These are phyloP conservation scores for Chalciporus sp. DNA, from an alignment of 1,284 basidiomycete genomes.

Conservation along the genomic window DNA sequence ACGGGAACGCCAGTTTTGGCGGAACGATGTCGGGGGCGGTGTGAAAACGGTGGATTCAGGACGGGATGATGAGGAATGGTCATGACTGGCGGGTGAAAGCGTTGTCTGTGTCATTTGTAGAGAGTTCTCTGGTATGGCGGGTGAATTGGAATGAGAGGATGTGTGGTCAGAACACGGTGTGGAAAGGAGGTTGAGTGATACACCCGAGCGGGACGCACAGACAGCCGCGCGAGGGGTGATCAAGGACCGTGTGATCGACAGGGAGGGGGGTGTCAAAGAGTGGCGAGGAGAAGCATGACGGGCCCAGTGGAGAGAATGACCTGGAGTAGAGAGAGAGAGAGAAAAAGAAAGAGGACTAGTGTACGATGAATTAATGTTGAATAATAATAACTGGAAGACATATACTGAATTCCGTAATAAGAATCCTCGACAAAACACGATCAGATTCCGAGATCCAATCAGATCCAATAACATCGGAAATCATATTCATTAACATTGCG, in stretches of 20 bases:
- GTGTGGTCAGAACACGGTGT: neutral
- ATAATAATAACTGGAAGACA: no score
- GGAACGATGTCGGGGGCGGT: neutral
- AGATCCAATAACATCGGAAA: slow-evolving; percentile 5
- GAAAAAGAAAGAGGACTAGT: no score
- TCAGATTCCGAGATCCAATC: slow-evolving; percentile 6
- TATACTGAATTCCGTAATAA: slow-evolving; percentile 14
- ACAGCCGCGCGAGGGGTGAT: neutral
- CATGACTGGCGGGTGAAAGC: neutral
- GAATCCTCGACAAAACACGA: neutral
- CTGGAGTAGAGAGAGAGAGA: neutral
- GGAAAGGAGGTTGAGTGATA: neutral
- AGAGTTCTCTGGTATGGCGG: neutral
- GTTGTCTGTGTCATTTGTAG: neutral
- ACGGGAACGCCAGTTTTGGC: neutral
- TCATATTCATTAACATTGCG: slow-evolving; percentile 8
- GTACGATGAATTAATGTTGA: no score
- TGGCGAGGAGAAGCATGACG: neutral
- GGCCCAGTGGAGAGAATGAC: no score
- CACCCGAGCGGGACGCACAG: neutral
- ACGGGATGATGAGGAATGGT: neutral
- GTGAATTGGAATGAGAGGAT: neutral
- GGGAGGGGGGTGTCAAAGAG: neutral
- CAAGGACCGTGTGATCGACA: neutral
- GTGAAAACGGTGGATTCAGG: neutral